phyloP scores from a whole-genome alignment of 805 yeast species.

The Debaryomyces maramus region DNA sequence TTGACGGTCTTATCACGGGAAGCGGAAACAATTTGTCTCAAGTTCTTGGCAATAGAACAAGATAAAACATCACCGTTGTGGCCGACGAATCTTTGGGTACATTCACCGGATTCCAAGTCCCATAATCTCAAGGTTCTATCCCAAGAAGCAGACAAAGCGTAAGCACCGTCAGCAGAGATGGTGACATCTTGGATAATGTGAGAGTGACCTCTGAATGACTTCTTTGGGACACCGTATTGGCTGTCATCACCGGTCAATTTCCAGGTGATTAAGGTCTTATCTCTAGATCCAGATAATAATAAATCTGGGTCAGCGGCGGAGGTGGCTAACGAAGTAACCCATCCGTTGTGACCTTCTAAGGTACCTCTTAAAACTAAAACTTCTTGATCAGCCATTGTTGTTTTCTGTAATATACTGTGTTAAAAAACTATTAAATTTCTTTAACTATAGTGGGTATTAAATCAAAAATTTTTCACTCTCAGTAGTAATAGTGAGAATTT shows the following conservation, averaged over 20 bases:
- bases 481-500: not conserved
- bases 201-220: slow-evolving; percentile 96
- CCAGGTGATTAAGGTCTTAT: slow-evolving; percentile 98
- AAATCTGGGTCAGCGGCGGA: slow-evolving; percentile 97
- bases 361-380: slow-evolving; percentile 99
- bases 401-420: slow-evolving; percentile 6
- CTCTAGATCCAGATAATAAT: slow-evolving; percentile 97
- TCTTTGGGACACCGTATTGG: slow-evolving; percentile 97
- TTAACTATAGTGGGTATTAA: slow-evolving; percentile 1
- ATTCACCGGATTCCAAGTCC: slow-evolving; percentile 93
- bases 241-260: slow-evolving; percentile 86
- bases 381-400: slow-evolving; percentile 78
- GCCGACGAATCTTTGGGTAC: slow-evolving; percentile 93
- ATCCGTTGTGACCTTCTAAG: slow-evolving; percentile 82
- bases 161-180: slow-evolving; percentile 96
- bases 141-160: slow-evolving; percentile 99
- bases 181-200: slow-evolving; percentile 98
- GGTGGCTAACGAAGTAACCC: slow-evolving; percentile 99
- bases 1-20: slow-evolving; percentile 98
- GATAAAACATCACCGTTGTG: slow-evolving; percentile 97
- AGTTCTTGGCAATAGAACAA: slow-evolving; percentile 93
- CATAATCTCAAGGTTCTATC: slow-evolving; percentile 98
- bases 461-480: slow-evolving; percentile 8
- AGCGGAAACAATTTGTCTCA: slow-evolving; percentile 97
- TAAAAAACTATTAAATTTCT: not conserved